phyloP scores from a whole-genome alignment of 108 stramenopile species.

The Pseudonitzschia pungens region DNA sequence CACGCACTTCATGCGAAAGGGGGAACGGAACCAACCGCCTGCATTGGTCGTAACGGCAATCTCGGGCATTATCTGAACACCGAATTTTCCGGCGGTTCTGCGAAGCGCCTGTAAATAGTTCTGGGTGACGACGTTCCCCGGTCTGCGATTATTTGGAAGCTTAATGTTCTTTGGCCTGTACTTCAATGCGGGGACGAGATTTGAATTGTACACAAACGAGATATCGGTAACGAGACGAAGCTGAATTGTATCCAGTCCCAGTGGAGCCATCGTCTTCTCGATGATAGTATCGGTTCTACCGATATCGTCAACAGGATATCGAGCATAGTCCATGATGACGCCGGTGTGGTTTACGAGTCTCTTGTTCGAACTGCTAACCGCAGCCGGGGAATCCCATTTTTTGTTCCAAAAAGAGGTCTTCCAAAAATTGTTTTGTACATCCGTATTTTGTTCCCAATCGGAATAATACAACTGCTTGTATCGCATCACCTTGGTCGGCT shows the following conservation, averaged over 20 bases:
- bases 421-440: background rate
- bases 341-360: slow-evolving; percentile 10
- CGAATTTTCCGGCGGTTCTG: background rate
- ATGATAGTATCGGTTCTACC: background rate
- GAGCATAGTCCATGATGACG: background rate
- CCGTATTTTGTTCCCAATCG: no score
- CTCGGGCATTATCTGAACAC: slow-evolving; percentile 38
- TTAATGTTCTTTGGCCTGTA: background rate
- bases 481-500: background rate
- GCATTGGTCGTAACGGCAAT: slow-evolving; percentile 27
- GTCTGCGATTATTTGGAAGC: no score
- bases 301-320: background rate
- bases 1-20: slow-evolving; percentile 25
- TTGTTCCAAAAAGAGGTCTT: background rate
- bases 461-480: background rate
- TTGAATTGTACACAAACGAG: slow-evolving; percentile 7
- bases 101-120: no score
- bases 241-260: slow-evolving; percentile 36
- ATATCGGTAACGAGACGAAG: slow-evolving; percentile 26
- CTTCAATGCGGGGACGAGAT: background rate
- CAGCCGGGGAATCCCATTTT: background rate
- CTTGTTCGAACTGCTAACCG: background rate
- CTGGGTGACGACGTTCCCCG: no score
- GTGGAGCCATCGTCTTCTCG: background rate
- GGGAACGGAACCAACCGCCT: slow-evolving; percentile 30